These are phyloP conservation scores for Galium porrigens DNA, from an alignment of 305 asterid species.

Conservation along the genomic window DNA sequence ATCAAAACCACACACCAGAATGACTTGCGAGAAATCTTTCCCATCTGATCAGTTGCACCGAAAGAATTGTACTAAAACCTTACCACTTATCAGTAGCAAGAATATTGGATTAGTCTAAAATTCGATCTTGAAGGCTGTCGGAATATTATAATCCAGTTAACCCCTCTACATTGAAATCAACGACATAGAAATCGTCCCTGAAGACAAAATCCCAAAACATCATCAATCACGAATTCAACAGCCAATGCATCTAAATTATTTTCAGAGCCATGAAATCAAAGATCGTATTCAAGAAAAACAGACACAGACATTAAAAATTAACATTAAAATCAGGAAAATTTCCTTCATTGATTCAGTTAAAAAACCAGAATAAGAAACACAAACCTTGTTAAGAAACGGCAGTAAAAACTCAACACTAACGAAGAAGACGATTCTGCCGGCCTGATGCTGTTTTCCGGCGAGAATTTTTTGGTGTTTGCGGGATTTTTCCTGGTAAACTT, in stretches of 20 bases:
- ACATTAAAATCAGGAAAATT: no score
- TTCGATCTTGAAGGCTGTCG: not conserved
- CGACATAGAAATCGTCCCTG: not conserved
- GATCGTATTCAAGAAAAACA: not conserved
- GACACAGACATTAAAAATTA: no score
- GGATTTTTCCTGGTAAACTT: not conserved
- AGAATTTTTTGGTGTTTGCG: not conserved
- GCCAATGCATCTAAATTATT: no score
- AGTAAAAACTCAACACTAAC: not conserved
- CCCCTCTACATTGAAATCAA: not conserved
- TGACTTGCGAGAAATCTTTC: slow-evolving; percentile 40
- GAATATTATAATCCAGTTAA: not conserved
- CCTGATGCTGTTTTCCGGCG: not conserved
- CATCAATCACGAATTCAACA: no score
- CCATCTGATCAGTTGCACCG: slow-evolving; percentile 14
- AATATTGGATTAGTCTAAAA: not conserved
- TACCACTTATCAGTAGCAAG: not conserved
- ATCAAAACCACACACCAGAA: slow-evolving; percentile 44
- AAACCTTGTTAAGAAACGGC: not conserved
- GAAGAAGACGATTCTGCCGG: not conserved
- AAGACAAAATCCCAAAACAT: not conserved
- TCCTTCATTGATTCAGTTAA: no score
- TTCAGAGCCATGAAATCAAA: not conserved
- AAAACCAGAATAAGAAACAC: not conserved
- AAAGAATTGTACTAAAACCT: not conserved